A percentile compares a stretch with the other conserved stretches of the same genome.
Conservation (phyloP, 257 asterid genomes). For the Gentiana dahurica region DNA sequence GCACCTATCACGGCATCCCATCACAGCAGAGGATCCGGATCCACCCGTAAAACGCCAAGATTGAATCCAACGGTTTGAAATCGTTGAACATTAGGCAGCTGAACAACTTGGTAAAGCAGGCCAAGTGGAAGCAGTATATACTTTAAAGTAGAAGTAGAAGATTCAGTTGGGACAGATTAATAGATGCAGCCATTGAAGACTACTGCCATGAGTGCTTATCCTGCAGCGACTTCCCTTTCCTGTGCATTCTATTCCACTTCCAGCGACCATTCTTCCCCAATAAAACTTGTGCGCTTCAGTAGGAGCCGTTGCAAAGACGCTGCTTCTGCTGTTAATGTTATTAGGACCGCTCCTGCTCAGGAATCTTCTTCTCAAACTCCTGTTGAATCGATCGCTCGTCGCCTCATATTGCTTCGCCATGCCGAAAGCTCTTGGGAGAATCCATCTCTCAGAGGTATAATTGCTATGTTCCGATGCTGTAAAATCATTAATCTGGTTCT, state of each 20-base stretch:
- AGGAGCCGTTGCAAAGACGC: slow-evolving; percentile 1
- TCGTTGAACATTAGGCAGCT: too few species aligned
- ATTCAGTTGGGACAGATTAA: too few species aligned
- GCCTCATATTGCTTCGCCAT: slow-evolving; percentile 80
- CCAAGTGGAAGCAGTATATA: too few species aligned
- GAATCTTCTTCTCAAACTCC: slow-evolving; percentile 20
- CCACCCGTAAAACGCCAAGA: too few species aligned
- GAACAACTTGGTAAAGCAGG: too few species aligned
- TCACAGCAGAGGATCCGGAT: too few species aligned
- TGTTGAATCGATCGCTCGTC: slow-evolving; percentile 36
- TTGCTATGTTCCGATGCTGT: not conserved
- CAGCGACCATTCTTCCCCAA: too few species aligned
- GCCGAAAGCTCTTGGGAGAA: slow-evolving; percentile 62
- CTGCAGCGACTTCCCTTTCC: not conserved
- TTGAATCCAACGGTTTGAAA: too few species aligned
- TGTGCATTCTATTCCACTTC: not conserved
- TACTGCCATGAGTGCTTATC: slow-evolving; percentile 3
- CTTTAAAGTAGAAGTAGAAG: too few species aligned
- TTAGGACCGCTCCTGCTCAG: slow-evolving; percentile 32
- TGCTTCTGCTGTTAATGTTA: slow-evolving; percentile 23
- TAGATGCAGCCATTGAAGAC: too few species aligned
- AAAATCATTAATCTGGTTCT: not conserved
- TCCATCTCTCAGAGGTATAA: slow-evolving; percentile 50
- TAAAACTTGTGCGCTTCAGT: too few species aligned
- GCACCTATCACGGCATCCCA: too few species aligned